Evolutionary conservation across 441 rosid species (phyloP).

Genomic region (Aquilaria agallochum): DNA sequence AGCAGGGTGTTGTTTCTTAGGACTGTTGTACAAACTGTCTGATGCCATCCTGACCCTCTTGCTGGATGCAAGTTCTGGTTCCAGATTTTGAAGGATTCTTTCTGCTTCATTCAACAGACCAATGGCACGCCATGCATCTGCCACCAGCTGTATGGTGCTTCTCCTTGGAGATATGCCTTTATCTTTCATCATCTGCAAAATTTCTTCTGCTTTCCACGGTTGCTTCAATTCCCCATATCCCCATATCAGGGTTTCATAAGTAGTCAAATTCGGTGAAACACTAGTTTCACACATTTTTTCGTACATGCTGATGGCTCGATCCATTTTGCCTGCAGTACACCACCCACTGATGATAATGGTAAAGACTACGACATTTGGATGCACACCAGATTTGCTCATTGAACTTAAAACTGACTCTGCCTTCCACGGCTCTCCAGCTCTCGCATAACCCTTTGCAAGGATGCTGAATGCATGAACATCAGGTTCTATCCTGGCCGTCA

Average conservation of each 20-base stretch:
- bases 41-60: constrained; percentile 17
- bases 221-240: constrained; percentile 88
- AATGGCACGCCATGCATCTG: constrained; percentile 74
- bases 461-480: constrained; percentile 78
- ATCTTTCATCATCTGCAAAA: constrained; percentile 65
- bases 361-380: constrained; percentile 82
- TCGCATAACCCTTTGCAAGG: constrained; percentile 85
- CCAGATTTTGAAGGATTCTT: constrained; percentile 28
- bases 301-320: constrained; percentile 56
- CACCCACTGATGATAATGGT: constrained; percentile 88
- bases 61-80: constrained; percentile 11
- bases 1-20: constrained; percentile 27
- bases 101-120: constrained; percentile 57
- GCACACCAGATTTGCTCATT: constrained; percentile 50
- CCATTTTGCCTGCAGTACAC: constrained; percentile 83
- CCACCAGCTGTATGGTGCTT: constrained; percentile 62
- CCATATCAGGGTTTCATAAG: constrained; percentile 92
- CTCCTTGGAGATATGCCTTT: constrained; percentile 47
- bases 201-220: constrained; percentile 83
- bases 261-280: constrained; percentile 64
- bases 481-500: constrained; percentile 69
- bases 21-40: constrained; percentile 25
- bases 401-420: constrained; percentile 63
- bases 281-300: constrained; percentile 61
- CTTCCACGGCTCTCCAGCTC: constrained; percentile 69